Evolutionary conservation across 306 rosid genomes (phyloP), one percentile per base, ranked within the genome.

Genomic region (Cicer cuneatum): DNA sequence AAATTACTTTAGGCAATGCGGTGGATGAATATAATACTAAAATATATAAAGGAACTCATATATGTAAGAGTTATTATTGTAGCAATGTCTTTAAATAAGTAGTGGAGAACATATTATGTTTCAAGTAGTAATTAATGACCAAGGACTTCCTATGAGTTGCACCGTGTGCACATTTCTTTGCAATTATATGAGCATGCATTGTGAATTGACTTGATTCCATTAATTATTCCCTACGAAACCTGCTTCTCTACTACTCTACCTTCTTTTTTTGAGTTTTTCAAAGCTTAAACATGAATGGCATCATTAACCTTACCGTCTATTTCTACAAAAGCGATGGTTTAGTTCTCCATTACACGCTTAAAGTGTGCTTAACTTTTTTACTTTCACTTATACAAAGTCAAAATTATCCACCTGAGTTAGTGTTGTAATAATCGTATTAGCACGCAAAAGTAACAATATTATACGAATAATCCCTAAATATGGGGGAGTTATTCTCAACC

Each of bases 341-440:
- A 67, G 42, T 49, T 76, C 79, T 73, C 72, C 59, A 62, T 72
- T 76, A 21, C 78, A 57, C 10, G 63, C 80, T 80, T 48, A 63
- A 70, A 71, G 84, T 49, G 24, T 41, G 72, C 16, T 49, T 52
- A 39, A 42, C 54, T 61, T 66, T 70, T 5, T 58, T 8, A 76
- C 43, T 72, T 83, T 51, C 41, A 71, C 18, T 41, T 21, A 74
- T 43, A 11, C 40, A 19, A 79, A 83, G 92, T 87, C 90, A 83
- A 90, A 71, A 43, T 81, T 29, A 79, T 81, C 88, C 89, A 81
- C 89, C 86, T 33, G 51, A 18, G 69, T 69, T 58, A 65, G 85
- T 70, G 58, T 45, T 15, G 77, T 60, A 78, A 79, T 85, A 75
- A 87, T 83, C 73, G 67, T 53, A 59, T 66, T 66, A 79, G 84